phyloP scores from a whole-genome alignment of 768 basidiomycete genomes.

The Serendipita indica region DNA sequence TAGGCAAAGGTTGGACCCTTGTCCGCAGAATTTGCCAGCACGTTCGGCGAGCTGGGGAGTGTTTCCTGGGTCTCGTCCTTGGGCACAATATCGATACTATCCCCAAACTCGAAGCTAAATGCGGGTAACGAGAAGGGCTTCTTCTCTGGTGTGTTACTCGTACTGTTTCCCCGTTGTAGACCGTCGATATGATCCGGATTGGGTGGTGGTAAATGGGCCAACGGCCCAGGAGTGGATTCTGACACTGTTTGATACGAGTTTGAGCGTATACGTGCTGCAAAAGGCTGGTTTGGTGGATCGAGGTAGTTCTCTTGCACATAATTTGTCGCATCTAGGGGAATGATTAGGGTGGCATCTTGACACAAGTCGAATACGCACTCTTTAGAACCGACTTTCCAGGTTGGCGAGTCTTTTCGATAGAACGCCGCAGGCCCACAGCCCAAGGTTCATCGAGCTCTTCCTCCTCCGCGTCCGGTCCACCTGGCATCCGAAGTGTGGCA shows the following conservation, averaged over 20 bases:
- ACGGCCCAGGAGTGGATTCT: conserved; percentile 48
- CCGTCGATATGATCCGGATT: conserved; percentile 81
- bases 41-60: neutral
- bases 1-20: conserved; percentile 26
- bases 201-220: conserved; percentile 67
- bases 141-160: conserved; percentile 9
- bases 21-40: neutral
- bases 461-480: conserved; percentile 27
- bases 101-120: conserved; percentile 1
- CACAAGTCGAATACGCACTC: conserved; percentile 27
- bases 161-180: conserved; percentile 33
- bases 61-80: neutral
- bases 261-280: conserved; percentile 34
- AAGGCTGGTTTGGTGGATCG: conserved; percentile 7
- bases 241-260: conserved; percentile 63
- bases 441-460: conserved; percentile 54
- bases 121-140: conserved; percentile 2
- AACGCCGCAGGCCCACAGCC: conserved; percentile 60
- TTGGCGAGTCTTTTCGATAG: conserved; percentile 45
- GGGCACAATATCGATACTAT: conserved; percentile 3
- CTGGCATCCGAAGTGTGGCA: conserved; percentile 1
- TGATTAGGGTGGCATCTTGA: neutral
- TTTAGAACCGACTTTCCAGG: conserved; percentile 84
- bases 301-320: neutral
- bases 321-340: neutral